Base-by-base conservation (phyloP, 2,329 filamentous ascomycete genomes). In the Diaporthe sp. region DNA sequence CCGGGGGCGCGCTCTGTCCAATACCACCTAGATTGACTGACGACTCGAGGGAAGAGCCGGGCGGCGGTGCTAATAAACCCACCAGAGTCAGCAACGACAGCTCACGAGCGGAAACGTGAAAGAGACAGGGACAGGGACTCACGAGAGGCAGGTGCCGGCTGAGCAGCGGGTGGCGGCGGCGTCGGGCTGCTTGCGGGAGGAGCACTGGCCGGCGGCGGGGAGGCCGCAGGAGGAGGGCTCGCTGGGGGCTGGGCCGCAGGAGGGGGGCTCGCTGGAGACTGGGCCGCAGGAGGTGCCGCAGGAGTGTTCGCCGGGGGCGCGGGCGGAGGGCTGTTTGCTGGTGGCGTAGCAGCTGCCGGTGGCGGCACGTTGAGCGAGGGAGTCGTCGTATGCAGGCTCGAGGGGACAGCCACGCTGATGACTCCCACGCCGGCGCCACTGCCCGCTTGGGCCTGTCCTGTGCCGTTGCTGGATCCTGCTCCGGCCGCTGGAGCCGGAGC, bases 1-100 rank as follows among this genome's bases (percentile, higher is more conserved):
- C 75, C 8, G 76, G 72, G 1, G 79, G 74, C 7, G 73, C 58
- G 6, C 75, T 77, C 22, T 75, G 57, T n/a, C 66, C 54, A 68
- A 74, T 70, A 68, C 78, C 66, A 76, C 81, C 77, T 73, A 81
- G 71, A 76, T 77, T 73, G 77, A 81, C 25, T 73, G 81, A 78
- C n/a, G 78, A 81, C 78, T 76, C 78, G 10, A 77, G 80, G 69
- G 74, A 75, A 67, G 52, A 60, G 5, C 77, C 76, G 64, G 55
- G 47, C 10, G 64, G 33, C 17, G 45, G 47, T 54, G n/a, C 1
- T 8, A 2, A 13, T 28, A n/a, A n/a, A n/a, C n/a, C n/a, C n/a
- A n/a, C 7, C 45, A 28, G 30, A 12, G 33, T 68, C 9, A 68
- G 64, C 30, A 19, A 68, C n/a, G 19, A 19, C 7, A n/a, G 9